A percentile compares a stretch with the other conserved stretches of the same genome.
phyloP scores from a whole-genome alignment of 305 asterid species.

The Fraxinus dipetala region DNA sequence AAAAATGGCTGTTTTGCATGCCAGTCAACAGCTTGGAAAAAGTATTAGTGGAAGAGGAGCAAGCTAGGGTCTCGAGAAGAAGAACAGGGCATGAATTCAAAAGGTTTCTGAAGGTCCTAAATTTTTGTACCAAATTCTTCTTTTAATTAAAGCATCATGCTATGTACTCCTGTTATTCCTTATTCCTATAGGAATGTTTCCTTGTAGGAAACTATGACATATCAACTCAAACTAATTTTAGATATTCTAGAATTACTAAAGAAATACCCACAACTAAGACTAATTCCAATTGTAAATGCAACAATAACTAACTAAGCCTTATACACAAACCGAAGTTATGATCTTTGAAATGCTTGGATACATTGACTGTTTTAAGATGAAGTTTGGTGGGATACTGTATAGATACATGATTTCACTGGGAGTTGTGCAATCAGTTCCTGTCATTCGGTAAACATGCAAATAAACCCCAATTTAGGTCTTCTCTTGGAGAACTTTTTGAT shows the following conservation, averaged over 20 bases:
- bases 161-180: neutral
- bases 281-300: neutral
- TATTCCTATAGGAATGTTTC: neutral
- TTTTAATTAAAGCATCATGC: neutral
- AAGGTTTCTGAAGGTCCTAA: neutral
- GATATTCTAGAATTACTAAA: neutral
- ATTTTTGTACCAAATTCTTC: neutral
- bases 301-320: neutral
- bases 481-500: neutral
- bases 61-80: neutral
- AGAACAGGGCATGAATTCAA: neutral
- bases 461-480: neutral
- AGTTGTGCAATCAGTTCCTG: neutral
- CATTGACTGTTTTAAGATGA: neutral
- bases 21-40: neutral
- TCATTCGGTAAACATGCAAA: neutral
- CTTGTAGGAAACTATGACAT: neutral
- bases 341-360: neutral
- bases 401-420: neutral
- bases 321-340: neutral
- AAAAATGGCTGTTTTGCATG: neutral
- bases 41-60: neutral
- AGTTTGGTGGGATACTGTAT: neutral
- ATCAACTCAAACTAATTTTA: neutral
- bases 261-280: neutral